Base-by-base conservation (phyloP, 139 green algal genomes). In the Coelastrella sp. region DNA sequence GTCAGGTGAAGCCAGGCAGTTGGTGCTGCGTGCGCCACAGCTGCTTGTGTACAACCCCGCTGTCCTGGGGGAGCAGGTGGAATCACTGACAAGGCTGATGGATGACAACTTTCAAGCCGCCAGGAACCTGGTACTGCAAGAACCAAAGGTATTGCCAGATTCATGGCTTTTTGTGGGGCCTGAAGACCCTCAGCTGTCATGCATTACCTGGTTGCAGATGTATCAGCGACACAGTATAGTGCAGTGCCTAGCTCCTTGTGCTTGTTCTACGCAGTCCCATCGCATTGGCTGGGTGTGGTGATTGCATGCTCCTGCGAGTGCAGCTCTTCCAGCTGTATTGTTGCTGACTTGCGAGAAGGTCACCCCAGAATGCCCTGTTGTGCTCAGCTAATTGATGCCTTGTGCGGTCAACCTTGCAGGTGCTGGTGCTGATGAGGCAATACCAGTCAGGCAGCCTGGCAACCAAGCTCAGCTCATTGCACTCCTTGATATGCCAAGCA, bases 21-120 rank as follows among this genome's bases (percentile, higher is more conserved):
- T 88, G 17, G 83, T 80, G 68, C 66, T 88, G 66, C 20, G 68
- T 3, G 3, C 5, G 54, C 83, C 83, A 17, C 68, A 80, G 83
- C 68, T 88, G 68, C 47, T 88, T 54, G 20, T 80, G 54, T 22
- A 66, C 23, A 54, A 56, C 3, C 61, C 61, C 54, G 54, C 19
- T 8, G 68, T 80, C 3, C 54, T 78, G 81, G 22, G 16, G 23
- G 20, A 68, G 60, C 13, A 73, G 32, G 47, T 80, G 83, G 19
- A 80, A 17, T 19, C 23, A 54, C 79, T 85, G 17, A 47, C 17
- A n/a, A 73, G 10, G 79, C 7, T 85, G 54, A 8, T 73, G 80
- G 80, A n/a, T 22, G 32, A 19, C 17, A 86, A 22, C 80, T 65
- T 71, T 78, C 11, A 59, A 20, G 80, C 79, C 11, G 80, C 59